Conservation (phyloP, 2,329 filamentous ascomycete species). For the Aspergillus thermomutatus region DNA sequence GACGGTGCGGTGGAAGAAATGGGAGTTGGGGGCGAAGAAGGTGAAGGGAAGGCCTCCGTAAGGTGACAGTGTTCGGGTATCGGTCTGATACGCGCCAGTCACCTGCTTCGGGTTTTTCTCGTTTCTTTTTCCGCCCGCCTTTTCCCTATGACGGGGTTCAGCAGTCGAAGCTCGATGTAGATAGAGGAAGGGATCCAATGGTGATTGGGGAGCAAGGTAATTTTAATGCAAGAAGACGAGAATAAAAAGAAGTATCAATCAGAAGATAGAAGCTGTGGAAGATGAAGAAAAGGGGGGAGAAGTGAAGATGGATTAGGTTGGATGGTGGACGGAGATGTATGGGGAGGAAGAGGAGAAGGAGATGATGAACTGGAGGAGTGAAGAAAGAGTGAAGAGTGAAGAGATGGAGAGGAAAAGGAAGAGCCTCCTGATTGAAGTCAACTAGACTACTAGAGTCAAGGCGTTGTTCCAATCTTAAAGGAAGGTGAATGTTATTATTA, state of each 20-base stretch:
- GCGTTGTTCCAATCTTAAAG: neutral
- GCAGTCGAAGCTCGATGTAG: neutral
- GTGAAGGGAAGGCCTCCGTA: neutral
- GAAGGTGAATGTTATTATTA: neutral
- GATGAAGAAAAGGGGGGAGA: conserved; percentile 21
- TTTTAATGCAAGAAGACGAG: neutral
- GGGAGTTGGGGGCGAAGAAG: neutral
- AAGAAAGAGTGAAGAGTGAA: conserved; percentile 11
- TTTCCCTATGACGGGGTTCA: neutral
- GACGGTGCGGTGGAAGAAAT: neutral
- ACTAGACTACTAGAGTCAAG: no score
- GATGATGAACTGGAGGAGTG: conserved; percentile 17
- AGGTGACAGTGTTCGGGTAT: neutral
- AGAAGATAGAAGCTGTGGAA: conserved; percentile 21
- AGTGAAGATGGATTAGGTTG: conserved; percentile 12
- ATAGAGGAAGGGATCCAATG: neutral
- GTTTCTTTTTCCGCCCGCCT: neutral
- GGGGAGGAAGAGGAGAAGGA: conserved; percentile 17
- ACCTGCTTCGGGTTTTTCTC: neutral
- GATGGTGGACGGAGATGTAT: conserved; percentile 20
- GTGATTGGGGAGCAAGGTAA: neutral
- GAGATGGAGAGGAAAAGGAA: conserved; percentile 1
- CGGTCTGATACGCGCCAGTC: neutral
- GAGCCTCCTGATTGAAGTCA: neutral
- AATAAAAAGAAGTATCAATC: neutral